Percentiles rank a stretch among this genome's conserved stretches.
These are phyloP conservation scores for Pestalotiopsis sp. DNA, from an alignment of 2,329 filamentous ascomycete species.

Conservation along the genomic window DNA sequence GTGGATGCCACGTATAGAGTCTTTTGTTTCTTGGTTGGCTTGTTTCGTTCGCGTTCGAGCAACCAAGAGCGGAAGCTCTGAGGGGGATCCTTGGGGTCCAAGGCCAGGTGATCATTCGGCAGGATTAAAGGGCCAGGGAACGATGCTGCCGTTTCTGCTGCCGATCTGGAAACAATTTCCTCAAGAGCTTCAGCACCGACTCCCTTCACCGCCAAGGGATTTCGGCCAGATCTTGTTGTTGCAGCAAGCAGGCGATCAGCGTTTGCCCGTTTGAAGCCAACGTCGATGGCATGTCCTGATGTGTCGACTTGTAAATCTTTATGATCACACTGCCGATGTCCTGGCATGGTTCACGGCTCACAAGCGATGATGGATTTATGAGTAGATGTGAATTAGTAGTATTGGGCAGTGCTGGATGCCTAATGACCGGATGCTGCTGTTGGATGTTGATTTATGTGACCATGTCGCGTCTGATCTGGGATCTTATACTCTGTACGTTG, in stretches of 20 bases:
- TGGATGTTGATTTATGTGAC: not conserved
- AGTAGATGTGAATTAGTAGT: too few species aligned
- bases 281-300: slow-evolving; percentile 31
- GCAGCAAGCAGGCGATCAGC: slow-evolving; percentile 33
- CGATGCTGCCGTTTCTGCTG: slow-evolving; percentile 26
- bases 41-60: slow-evolving; percentile 47
- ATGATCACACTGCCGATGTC: slow-evolving; percentile 17
- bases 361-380: not conserved
- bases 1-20: slow-evolving; percentile 57
- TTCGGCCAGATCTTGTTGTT: slow-evolving; percentile 29
- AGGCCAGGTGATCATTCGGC: slow-evolving; percentile 60
- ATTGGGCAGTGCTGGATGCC: too few species aligned
- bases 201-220: slow-evolving; percentile 18
- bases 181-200: slow-evolving; percentile 16
- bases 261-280: slow-evolving; percentile 32
- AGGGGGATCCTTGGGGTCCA: slow-evolving; percentile 51
- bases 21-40: slow-evolving; percentile 45
- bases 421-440: too few species aligned
- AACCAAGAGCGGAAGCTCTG: slow-evolving; percentile 59
- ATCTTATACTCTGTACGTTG: too few species aligned
- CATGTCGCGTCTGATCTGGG: too few species aligned
- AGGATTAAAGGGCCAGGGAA: slow-evolving; percentile 65
- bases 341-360: not conserved
- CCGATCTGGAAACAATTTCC: slow-evolving; percentile 20
- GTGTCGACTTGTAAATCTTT: slow-evolving; percentile 29